Percentiles rank a stretch among this genome's conserved stretches.
phyloP scores from a whole-genome alignment of 2,329 filamentous ascomycete species.

The Xylaria sp. region DNA sequence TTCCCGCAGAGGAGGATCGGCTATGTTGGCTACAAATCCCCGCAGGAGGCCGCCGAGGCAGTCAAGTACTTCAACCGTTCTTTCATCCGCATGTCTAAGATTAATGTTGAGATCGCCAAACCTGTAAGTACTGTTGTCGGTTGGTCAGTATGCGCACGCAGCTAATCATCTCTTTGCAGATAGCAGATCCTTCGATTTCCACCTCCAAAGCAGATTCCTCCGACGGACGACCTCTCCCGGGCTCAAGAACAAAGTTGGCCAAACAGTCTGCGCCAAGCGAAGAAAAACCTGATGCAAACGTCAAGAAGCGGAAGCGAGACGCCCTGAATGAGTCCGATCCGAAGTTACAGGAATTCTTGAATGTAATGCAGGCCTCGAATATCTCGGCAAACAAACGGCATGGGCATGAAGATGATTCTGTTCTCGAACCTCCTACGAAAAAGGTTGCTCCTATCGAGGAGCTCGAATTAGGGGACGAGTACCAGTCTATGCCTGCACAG shows the following conservation, averaged over 20 bases:
- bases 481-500: constrained; percentile 72
- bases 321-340: constrained; percentile 72
- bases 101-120: constrained; percentile 87
- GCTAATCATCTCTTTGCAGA: constrained; percentile 42
- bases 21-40: constrained; percentile 91
- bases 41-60: constrained; percentile 82
- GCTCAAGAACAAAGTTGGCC: constrained; percentile 48
- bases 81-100: constrained; percentile 95
- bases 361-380: constrained; percentile 78
- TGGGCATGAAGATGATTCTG: constrained; percentile 54
- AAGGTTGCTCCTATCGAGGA: constrained; percentile 56
- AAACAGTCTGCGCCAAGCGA: constrained; percentile 41
- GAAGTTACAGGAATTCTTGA: constrained; percentile 87
- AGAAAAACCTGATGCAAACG: constrained; percentile 36
- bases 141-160: constrained; percentile 18
- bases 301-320: constrained; percentile 76
- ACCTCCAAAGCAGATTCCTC: constrained; percentile 46
- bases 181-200: constrained; percentile 55
- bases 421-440: constrained; percentile 56
- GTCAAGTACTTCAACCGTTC: constrained; percentile 96
- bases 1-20: constrained; percentile 91
- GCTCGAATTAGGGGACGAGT: constrained; percentile 78
- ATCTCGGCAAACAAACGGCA: constrained; percentile 71
- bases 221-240: constrained; percentile 18
- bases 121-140: constrained; percentile 66